Base-by-base conservation (phyloP, 2,329 filamentous ascomycete species). In the Diaporthe helianthi region DNA sequence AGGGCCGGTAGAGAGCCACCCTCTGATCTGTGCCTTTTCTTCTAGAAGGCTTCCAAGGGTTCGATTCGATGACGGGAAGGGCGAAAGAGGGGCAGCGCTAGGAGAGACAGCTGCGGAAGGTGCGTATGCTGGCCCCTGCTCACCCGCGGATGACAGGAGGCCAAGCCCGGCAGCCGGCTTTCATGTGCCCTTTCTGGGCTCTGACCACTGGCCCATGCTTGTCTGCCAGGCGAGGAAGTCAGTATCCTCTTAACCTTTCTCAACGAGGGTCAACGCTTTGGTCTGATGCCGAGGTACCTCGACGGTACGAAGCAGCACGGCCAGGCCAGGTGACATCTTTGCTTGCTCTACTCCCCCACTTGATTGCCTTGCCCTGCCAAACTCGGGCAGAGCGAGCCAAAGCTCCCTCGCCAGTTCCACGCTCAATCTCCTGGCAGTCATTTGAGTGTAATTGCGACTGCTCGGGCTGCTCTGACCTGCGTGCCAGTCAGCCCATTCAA, bases 21-120 rank as follows among this genome's bases (percentile, higher is more conserved):
- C 4, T 38, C 22, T 71, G 71, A 58, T 44, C 69, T 52, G 69
- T 71, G 71, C 61, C 26, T 24, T 2, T 10, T 52, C 65, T 72
- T 72, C 71, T 70, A 72, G 71, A 72, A 72, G 69, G 38, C 54
- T 71, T 70, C 70, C 69, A 72, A 71, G 69, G 46, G 49, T 71
- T 72, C 60, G 69, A 71, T 51, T 46, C 60, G 66, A 67, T 38
- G 69, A 51, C 52, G 49, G 67, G 69, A 61, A 55, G 60, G 19
- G 53, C 68, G 36, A 64, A 44, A 65, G 67, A 58, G 67, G 58
- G 52, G 61, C 53, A 36, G 44, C 58, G 44, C 58, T 63, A 63
- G 44, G 44, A 29, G 29, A 49, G 61, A 67, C 52, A 41, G 38
- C 46, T 33, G 58, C 63, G 53, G 38, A 55, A 38, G 47, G 69